Percentiles rank a stretch among this genome's conserved stretches.
phyloP scores from a whole-genome alignment of 495 filamentous ascomycete species.

The Penicillium longicatenatum region DNA sequence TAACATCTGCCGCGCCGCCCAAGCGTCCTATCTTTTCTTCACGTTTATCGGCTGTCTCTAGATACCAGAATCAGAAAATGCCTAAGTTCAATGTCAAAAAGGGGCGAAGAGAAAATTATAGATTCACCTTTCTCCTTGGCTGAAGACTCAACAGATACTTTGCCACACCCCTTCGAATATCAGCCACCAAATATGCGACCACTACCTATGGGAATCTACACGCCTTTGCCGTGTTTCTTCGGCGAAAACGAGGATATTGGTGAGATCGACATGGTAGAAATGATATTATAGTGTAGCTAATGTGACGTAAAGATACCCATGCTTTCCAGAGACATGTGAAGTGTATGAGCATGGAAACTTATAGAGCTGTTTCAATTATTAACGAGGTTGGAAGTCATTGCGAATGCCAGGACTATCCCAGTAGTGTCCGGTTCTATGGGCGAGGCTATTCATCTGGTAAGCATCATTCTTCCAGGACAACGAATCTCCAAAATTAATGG shows the following conservation, averaged over 20 bases:
- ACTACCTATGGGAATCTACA: slow-evolving; percentile 7
- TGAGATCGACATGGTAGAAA: neutral
- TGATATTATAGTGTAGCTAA: neutral
- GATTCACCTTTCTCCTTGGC: neutral
- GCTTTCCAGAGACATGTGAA: slow-evolving; percentile 11
- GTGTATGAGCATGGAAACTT: neutral
- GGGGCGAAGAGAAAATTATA: too few species aligned
- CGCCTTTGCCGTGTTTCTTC: slow-evolving; percentile 7
- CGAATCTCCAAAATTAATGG: too few species aligned
- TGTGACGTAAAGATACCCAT: neutral
- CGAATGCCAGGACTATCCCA: slow-evolving; percentile 7
- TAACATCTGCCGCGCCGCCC: too few species aligned
- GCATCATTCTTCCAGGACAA: too few species aligned
- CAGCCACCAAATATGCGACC: slow-evolving; percentile 3
- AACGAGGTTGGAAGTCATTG: neutral
- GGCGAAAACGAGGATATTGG: slow-evolving; percentile 7
- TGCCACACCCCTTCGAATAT: neutral
- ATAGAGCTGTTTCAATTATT: too few species aligned
- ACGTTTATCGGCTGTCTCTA: too few species aligned
- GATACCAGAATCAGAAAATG: too few species aligned
- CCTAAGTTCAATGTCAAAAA: too few species aligned
- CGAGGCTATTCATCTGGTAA: slow-evolving; percentile 10
- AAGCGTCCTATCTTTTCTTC: too few species aligned
- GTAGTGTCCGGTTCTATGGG: slow-evolving; percentile 10
- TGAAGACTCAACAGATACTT: neutral